phyloP scores from a whole-genome alignment of 2,329 filamentous ascomycete genomes.

The Neoarthrinium moseri region DNA sequence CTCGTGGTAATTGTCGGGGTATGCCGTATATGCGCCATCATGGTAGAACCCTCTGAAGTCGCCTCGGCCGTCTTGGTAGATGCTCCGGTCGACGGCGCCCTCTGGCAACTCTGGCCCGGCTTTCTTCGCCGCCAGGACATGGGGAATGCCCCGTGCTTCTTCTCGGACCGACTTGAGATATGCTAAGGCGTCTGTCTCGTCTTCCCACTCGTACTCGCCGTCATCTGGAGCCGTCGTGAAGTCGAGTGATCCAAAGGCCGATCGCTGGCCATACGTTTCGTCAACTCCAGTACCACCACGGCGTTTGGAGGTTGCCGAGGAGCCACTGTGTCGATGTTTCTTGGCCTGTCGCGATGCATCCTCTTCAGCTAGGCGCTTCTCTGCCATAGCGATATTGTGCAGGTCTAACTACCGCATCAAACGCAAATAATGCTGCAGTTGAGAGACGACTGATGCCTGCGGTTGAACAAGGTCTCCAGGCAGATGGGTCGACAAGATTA shows the following conservation, averaged over 20 bases:
- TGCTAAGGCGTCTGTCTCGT: constrained; percentile 53
- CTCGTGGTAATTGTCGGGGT: constrained; percentile 38
- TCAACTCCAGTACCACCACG: constrained; percentile 33
- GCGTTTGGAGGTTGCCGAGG: constrained; percentile 11
- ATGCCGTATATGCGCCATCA: constrained; percentile 76
- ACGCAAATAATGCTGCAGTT: too few species aligned
- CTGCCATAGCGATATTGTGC: too few species aligned
- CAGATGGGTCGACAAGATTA: too few species aligned
- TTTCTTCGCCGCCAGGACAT: constrained; percentile 65
- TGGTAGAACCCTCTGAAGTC: constrained; percentile 66
- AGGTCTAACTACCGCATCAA: too few species aligned
- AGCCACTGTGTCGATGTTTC: constrained; percentile 16
- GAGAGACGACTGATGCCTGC: too few species aligned
- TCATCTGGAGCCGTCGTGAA: constrained; percentile 30
- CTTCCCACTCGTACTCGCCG: constrained; percentile 54
- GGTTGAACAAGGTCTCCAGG: too few species aligned
- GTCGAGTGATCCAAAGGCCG: constrained; percentile 58
- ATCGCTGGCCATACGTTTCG: constrained; percentile 55
- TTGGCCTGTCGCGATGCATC: constrained; percentile 16
- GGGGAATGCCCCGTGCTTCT: constrained; percentile 73
- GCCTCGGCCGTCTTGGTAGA: constrained; percentile 48
- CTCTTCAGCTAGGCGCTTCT: constrained; percentile 24
- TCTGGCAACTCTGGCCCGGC: constrained; percentile 49
- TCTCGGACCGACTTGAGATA: constrained; percentile 62
- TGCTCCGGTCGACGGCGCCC: constrained; percentile 33